phyloP scores from a whole-genome alignment of 2,329 filamentous ascomycete genomes.

The Nemania abortiva region DNA sequence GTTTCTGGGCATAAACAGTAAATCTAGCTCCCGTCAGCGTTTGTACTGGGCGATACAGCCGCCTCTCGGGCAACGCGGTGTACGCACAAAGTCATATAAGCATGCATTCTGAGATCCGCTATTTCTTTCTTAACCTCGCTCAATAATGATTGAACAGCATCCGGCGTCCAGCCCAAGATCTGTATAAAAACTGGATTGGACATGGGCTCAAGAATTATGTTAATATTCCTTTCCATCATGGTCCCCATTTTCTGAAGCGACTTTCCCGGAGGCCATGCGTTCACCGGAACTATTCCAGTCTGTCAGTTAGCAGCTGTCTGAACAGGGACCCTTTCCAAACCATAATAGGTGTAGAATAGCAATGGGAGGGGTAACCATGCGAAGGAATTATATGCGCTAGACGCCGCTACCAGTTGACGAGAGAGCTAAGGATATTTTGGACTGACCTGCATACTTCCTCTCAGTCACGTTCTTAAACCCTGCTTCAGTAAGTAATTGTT shows the following conservation, averaged over 20 bases:
- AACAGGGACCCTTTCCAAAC: not conserved
- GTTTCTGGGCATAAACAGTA: slow-evolving; percentile 49
- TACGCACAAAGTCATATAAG: slow-evolving; percentile 47
- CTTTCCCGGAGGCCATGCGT: slow-evolving; percentile 50
- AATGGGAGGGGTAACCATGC: not conserved
- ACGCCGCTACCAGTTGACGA: not conserved
- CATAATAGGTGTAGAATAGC: not conserved
- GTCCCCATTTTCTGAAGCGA: slow-evolving; percentile 47
- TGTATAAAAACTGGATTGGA: slow-evolving; percentile 42
- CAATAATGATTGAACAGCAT: slow-evolving; percentile 40
- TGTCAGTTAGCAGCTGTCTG: slow-evolving; percentile 20
- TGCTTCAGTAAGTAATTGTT: slow-evolving; percentile 38
- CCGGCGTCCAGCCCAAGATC: slow-evolving; percentile 44
- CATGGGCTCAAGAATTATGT: slow-evolving; percentile 44
- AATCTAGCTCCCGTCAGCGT: slow-evolving; percentile 38
- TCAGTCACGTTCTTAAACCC: slow-evolving; percentile 41
- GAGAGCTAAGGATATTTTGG: not conserved
- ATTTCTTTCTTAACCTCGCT: slow-evolving; percentile 43
- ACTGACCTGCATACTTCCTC: slow-evolving; percentile 41
- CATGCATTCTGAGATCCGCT: slow-evolving; percentile 43
- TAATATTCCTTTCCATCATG: slow-evolving; percentile 49
- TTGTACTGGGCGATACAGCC: not conserved
- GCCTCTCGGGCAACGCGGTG: not conserved
- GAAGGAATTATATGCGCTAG: not conserved
- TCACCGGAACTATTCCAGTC: slow-evolving; percentile 43